Evolutionary conservation across 352 stramenopile species (phyloP), one percentile per base, ranked within the genome.

Genomic region (Pythium apleroticum): DNA sequence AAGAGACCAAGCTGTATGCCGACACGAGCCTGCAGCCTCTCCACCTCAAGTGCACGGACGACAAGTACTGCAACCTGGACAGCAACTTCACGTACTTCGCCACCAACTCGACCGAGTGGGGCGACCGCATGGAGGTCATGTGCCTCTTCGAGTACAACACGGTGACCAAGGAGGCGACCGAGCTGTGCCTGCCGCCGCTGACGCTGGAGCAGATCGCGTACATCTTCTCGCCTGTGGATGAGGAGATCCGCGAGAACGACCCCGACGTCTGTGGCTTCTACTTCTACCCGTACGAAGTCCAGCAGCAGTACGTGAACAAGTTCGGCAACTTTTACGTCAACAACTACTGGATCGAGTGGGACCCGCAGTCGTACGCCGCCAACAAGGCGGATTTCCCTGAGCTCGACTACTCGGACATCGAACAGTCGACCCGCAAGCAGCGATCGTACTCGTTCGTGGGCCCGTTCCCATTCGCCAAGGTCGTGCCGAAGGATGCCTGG

Each of bases 281-380:
- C 73, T 85, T 89, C 35, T 86, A 89, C 68, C 82, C 80, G 59
- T 91, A 89, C 66, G 82, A 88, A 50, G 73, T 88, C 55, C 69
- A 76, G 56, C 77, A 80, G 64, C 68, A 79, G 61, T 87, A 89
- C 65, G 73, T 74, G 60, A 65, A 60, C 55, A 68, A 77, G 50
- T 88, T 91, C 48, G 73, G 78, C 55, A 77, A 80, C 64, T 89
- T 91, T 45, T 89, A 86, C 68, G 74, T 89, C 45, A 88, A 89
- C 73, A 81, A 84, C 60, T 89, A 88, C 57, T 74, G 87, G 46
- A 71, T 91, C 53, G 59, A 85, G 66, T 89, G 82, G 82, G 68
- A 86, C 55, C 58, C 74, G 66, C 78, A 89, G 72, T 91, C 82
- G 58, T 91, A 77, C 59, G 70, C 70, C 8, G 77, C 77, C 39